Conservation (phyloP, 768 basidiomycete genomes). For the Pleurotus pulmonarius region DNA sequence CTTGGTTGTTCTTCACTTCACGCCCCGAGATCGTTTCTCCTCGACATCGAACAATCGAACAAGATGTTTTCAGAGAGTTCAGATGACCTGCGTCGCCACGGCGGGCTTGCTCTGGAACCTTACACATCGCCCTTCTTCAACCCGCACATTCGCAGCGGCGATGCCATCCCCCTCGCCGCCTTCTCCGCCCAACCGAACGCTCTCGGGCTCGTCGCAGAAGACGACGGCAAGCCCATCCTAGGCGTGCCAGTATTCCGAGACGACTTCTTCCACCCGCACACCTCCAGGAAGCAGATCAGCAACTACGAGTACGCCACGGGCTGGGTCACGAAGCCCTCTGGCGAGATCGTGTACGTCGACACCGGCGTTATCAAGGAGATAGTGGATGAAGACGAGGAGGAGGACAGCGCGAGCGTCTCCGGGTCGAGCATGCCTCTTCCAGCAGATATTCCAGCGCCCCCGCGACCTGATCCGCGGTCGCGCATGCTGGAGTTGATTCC, state of each 20-base stretch:
- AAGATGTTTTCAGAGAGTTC: constrained; percentile 1
- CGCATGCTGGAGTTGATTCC: neutral
- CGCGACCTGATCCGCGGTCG: constrained; percentile 1
- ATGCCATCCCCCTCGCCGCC: neutral
- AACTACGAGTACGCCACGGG: neutral
- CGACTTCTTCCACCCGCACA: neutral
- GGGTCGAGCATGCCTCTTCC: neutral
- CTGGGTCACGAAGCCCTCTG: constrained; percentile 1
- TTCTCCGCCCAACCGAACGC: constrained; percentile 1
- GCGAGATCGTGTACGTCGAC: neutral
- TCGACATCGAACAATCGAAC: neutral
- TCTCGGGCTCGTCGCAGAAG: constrained; percentile 3
- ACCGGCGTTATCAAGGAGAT: neutral
- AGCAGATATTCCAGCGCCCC: neutral
- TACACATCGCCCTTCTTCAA: neutral
- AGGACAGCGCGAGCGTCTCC: neutral
- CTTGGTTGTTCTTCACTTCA: neutral
- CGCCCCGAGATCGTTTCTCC: neutral
- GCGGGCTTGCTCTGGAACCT: neutral
- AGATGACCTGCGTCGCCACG: neutral
- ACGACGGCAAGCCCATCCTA: neutral
- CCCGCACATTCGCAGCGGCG: neutral
- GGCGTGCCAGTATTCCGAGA: constrained; percentile 2
- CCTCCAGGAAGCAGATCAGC: neutral
- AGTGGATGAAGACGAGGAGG: neutral